These are phyloP conservation scores for Trichophyton schoenleinii DNA, from an alignment of 2,329 filamentous ascomycete species.

Conservation along the genomic window DNA sequence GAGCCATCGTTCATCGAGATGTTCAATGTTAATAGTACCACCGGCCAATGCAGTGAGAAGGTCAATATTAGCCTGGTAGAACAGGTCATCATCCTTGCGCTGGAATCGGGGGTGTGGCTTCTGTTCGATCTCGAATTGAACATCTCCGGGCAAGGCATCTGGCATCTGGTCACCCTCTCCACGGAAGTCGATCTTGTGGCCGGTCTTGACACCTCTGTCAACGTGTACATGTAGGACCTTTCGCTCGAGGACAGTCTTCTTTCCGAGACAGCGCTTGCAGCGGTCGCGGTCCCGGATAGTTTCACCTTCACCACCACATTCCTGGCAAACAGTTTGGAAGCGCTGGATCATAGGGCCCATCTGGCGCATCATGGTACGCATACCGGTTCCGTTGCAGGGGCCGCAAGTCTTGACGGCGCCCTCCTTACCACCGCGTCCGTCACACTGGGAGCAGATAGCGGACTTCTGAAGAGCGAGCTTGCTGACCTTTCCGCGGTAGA, in stretches of 20 bases:
- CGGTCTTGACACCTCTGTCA: slow-evolving; percentile 82
- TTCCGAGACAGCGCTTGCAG: slow-evolving; percentile 91
- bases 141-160: slow-evolving; percentile 84
- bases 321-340: slow-evolving; percentile 97
- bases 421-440: slow-evolving; percentile 90
- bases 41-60: slow-evolving; percentile 88
- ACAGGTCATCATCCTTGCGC: slow-evolving; percentile 88
- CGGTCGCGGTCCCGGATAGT: slow-evolving; percentile 93
- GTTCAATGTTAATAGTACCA: slow-evolving; percentile 82
- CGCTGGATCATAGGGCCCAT: slow-evolving; percentile 99
- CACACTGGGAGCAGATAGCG: slow-evolving; percentile 89
- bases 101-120: slow-evolving; percentile 96
- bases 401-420: slow-evolving; percentile 89
- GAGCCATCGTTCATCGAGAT: slow-evolving; percentile 94
- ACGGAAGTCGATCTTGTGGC: slow-evolving; percentile 92
- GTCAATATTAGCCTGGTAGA: slow-evolving; percentile 91
- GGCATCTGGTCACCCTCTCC: slow-evolving; percentile 95
- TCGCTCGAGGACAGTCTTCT: slow-evolving; percentile 95
- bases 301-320: slow-evolving; percentile 96
- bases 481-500: slow-evolving; percentile 95
- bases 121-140: slow-evolving; percentile 97
- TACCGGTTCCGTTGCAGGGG: slow-evolving; percentile 84
- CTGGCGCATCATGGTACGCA: slow-evolving; percentile 99
- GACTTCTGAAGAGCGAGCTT: slow-evolving; percentile 96
- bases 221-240: slow-evolving; percentile 98